Conservation (phyloP, 768 basidiomycete genomes). For the Zangia roseola region DNA sequence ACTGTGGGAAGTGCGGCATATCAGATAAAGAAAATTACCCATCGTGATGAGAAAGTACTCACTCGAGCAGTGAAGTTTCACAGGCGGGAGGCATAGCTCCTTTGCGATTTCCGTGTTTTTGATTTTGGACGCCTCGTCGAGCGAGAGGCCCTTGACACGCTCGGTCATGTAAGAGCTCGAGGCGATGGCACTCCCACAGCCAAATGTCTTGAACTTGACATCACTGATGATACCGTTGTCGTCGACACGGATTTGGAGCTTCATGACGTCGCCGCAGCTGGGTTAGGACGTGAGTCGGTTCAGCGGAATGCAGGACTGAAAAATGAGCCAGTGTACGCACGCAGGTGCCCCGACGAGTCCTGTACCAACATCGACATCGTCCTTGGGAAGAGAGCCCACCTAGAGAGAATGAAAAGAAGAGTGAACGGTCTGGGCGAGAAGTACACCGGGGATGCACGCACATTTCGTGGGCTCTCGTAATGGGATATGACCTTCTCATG, state of each 20-base stretch:
- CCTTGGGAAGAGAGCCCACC: slow-evolving; percentile 96
- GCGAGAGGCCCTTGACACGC: slow-evolving; percentile 89
- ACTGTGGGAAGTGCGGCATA: slow-evolving; percentile 46
- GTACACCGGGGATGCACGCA: slow-evolving; percentile 46
- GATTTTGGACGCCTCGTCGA: slow-evolving; percentile 94
- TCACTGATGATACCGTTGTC: slow-evolving; percentile 94
- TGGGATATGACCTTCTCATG: slow-evolving; percentile 98
- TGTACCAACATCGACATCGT: slow-evolving; percentile 89
- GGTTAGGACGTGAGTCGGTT: slow-evolving; percentile 10
- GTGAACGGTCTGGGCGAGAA: slow-evolving; percentile 43
- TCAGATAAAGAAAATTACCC: slow-evolving; percentile 20
- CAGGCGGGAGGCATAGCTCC: slow-evolving; percentile 91
- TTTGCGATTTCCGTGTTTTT: slow-evolving; percentile 99
- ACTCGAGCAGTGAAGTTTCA: slow-evolving; percentile 96
- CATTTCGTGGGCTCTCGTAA: slow-evolving; percentile 97
- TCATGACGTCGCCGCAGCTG: slow-evolving; percentile 99
- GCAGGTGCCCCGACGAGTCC: slow-evolving; percentile 97
- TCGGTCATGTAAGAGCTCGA: slow-evolving; percentile 99
- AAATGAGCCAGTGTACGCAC: slow-evolving; percentile 46
- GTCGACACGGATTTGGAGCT: slow-evolving; percentile 96
- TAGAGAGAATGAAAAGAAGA: slow-evolving; percentile 30
- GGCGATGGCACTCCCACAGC: slow-evolving; percentile 97
- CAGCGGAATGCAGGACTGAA: slow-evolving; percentile 12
- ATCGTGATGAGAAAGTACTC: slow-evolving; percentile 28
- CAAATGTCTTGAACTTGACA: slow-evolving; percentile 99